phyloP scores from a whole-genome alignment of 2,329 filamentous ascomycete species.

The Ophiostoma tasmaniense region DNA sequence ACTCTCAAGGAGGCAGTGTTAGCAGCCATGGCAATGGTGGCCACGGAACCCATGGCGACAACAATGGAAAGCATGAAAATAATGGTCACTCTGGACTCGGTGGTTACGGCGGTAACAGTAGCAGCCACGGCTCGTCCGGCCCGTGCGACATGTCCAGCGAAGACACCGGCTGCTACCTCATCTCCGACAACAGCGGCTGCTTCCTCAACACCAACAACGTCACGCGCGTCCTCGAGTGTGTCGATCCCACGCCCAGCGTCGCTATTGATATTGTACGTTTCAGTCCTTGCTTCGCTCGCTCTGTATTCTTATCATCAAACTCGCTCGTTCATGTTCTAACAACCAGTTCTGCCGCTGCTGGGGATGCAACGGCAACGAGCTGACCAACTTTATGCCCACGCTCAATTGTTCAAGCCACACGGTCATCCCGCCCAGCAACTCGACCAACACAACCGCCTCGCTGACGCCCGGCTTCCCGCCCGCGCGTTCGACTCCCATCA shows the following conservation, averaged over 20 bases:
- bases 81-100: background rate
- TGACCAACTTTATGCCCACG: conserved; percentile 10
- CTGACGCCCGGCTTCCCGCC: background rate
- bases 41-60: background rate
- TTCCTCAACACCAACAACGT: conserved; percentile 11
- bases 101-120: conserved; percentile 33
- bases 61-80: too few species aligned
- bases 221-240: conserved; percentile 4
- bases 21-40: background rate
- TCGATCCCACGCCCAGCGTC: background rate
- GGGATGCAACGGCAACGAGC: conserved; percentile 13
- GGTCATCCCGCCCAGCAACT: background rate
- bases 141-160: conserved; percentile 13
- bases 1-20: background rate
- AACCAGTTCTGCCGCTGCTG: conserved; percentile 14
- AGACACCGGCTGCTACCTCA: conserved; percentile 10
- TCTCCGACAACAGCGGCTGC: conserved; percentile 14
- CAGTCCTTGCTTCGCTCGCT: too few species aligned
- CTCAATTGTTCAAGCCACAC: conserved; percentile 13
- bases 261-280: background rate
- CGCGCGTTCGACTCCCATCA: background rate
- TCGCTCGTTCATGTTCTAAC: too few species aligned
- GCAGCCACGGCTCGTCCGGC: background rate
- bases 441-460: background rate
- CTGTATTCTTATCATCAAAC: too few species aligned